Evolutionary conservation across 495 filamentous ascomycete genomes (phyloP).

Genomic region (Aspergillus avenaceus): DNA sequence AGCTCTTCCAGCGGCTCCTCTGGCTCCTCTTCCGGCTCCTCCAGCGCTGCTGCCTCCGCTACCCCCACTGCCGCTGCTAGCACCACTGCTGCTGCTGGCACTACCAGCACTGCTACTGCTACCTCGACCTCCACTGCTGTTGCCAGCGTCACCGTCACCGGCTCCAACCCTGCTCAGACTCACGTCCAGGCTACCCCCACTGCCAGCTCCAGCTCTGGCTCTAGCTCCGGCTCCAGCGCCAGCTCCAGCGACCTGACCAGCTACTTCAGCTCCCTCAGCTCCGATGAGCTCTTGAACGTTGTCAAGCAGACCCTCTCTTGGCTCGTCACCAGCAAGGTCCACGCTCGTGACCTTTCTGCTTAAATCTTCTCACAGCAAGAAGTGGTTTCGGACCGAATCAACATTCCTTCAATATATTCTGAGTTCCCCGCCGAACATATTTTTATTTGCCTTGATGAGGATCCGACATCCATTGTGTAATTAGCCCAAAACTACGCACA

Average conservation of each 20-base stretch:
- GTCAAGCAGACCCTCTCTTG: slow-evolving; percentile 33
- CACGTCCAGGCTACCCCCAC: slow-evolving; percentile 16
- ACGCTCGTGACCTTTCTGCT: slow-evolving; percentile 30
- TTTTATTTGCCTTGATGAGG: slow-evolving; percentile 4
- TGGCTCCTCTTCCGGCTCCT: slow-evolving; percentile 11
- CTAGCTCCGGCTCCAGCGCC: slow-evolving; percentile 12
- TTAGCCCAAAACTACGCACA: neutral
- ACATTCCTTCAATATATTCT: slow-evolving; percentile 10
- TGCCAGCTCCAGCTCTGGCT: slow-evolving; percentile 9
- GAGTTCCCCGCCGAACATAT: slow-evolving; percentile 11
- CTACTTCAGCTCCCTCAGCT: slow-evolving; percentile 36
- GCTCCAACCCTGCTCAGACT: slow-evolving; percentile 17
- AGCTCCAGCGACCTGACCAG: slow-evolving; percentile 18
- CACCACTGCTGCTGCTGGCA: slow-evolving; percentile 13
- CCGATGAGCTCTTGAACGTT: slow-evolving; percentile 31
- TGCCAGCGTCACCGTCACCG: slow-evolving; percentile 14
- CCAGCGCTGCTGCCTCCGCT: slow-evolving; percentile 15
- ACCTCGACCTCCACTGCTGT: slow-evolving; percentile 11
- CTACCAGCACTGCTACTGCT: slow-evolving; percentile 12
- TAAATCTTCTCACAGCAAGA: slow-evolving; percentile 11
- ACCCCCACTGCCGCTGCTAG: slow-evolving; percentile 15
- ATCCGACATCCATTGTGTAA: slow-evolving; percentile 5
- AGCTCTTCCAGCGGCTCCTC: slow-evolving; percentile 17
- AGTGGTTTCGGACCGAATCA: slow-evolving; percentile 10
- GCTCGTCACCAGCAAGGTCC: slow-evolving; percentile 36